Percentiles rank a stretch among this genome's conserved stretches.
These are phyloP conservation scores for Fusarium stilboides DNA, from an alignment of 2,329 filamentous ascomycete species.

Conservation along the genomic window DNA sequence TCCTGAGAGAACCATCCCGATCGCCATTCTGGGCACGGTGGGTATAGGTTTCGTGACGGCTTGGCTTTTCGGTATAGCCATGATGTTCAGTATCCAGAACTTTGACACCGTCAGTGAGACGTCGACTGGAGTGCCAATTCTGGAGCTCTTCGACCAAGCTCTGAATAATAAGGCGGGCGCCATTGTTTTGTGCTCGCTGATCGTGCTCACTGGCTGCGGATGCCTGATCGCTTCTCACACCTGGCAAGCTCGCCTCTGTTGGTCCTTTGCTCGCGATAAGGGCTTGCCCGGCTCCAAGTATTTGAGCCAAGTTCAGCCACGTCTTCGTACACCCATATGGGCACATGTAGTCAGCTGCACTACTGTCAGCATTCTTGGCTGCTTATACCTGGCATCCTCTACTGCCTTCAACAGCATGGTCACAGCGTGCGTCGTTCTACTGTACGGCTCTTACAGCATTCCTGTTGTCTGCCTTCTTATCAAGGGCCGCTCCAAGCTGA, in stretches of 20 bases:
- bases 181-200: too few relatives aligned
- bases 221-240: too few relatives aligned
- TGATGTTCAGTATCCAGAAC: not conserved
- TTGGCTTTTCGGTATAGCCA: not conserved
- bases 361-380: not conserved
- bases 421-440: too few relatives aligned
- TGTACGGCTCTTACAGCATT: too few relatives aligned
- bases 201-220: too few relatives aligned
- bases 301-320: not conserved
- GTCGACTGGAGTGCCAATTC: not conserved
- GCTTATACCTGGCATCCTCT: not conserved
- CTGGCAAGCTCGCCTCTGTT: too few relatives aligned
- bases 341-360: not conserved
- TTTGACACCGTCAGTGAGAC: not conserved
- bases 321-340: not conserved
- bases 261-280: too few relatives aligned
- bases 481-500: too few relatives aligned
- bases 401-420: not conserved
- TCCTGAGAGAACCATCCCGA: not conserved
- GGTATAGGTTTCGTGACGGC: not conserved
- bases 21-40: not conserved
- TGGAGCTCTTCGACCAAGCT: not conserved
- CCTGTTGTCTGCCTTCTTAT: too few relatives aligned
- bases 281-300: not conserved
- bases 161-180: not conserved